Evolutionary conservation across 495 filamentous ascomycete species (phyloP), one percentile per base, ranked within the genome.

Genomic region (Thozetella sp.): DNA sequence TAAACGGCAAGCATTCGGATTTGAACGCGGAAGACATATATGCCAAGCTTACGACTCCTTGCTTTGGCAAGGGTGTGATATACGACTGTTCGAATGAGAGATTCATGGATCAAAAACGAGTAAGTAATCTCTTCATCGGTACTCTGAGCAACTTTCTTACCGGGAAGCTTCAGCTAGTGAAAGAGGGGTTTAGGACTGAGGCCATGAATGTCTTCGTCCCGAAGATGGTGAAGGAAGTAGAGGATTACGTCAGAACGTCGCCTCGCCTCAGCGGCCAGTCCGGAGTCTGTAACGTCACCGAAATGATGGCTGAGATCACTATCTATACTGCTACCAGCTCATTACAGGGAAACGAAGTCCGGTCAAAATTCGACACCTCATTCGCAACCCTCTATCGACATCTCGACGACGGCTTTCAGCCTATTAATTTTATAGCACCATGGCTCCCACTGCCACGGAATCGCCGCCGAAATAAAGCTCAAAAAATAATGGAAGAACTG

Each of bases 41-140:
- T 63, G 76, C 79, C 23, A 82, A 83, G 40, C 76, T 90, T 54
- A 90, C 88, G 3, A 90, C 84, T 6, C 88, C 88, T 1, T 85
- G 90, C n/a, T 90, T 90, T 65, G 88, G 88, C 20, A 77, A 78
- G 6, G 86, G 87, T 63, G 85, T 90, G n/a, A 83, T 90, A 3
- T 90, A 89, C 66, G 88, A 90, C 66, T 88, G 86, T 58, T 86
- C 88, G 1, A 90, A 90, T 60, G 75, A 85, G 48, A 88, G 88
- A 60, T 75, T 90, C 34, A 90, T 90, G 83, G 43, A 48, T n/a
- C 43, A 48, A 20, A 86, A 90, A 48, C 6, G 43, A n/a, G 43
- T 48, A 48, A 9, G 30, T 6, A 37, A 9, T 6, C 30, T 17
- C 30, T 6, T 9, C 30, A 37, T 37, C n/a, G n/a, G n/a, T n/a